Base-by-base conservation (phyloP, 2,329 filamentous ascomycete genomes). In the Alternaria angustiovoidea region DNA sequence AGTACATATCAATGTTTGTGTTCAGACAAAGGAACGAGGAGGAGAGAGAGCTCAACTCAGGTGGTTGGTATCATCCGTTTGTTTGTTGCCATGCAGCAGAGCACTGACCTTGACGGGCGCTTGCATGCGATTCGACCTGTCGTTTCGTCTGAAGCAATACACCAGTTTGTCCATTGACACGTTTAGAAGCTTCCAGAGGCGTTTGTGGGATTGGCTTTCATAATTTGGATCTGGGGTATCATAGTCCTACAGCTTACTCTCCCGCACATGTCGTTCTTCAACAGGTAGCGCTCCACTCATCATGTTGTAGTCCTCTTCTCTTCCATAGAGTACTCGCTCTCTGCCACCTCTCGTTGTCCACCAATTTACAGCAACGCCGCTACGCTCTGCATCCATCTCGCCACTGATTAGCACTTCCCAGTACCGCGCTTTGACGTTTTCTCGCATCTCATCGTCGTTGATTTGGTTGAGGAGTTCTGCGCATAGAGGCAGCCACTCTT, bases 371-470 rank as follows among this genome's bases (percentile, higher is more conserved):
- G 90, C 93, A 32, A 91, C 85, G 41, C 89, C 87, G 7, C 92
- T 90, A 61, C 93, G 86, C 74, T 96, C 91, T 24, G 96, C 89
- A 78, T 97, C 93, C 88, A 97, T 91, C 80, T 96, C 93, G 4
- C 93, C 93, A 68, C 86, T 89, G 41, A 89, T 89, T 9, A 97
- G 79, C 3, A 93, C 85, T 59, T 95, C 89, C 89, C 91, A 93
- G 76, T 96, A 91, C 51, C 93, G 83, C 64, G 88, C 85, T 72
- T 89, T 88, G 38, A 89, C 91, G 2, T 83, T 81, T 47, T 88
- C 85, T 43, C 88, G 84, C 82, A 94, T 87, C 4, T 71, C 76
- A 0, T 83, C 78, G 63, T 93, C 88, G 3, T 82, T 77, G 28
- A 96, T 86, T 16, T 80, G 79, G 65, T 89, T 88, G 60, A 95